Conservation (phyloP, 176 grass and related monocot genomes). For the Musa itinerans region DNA sequence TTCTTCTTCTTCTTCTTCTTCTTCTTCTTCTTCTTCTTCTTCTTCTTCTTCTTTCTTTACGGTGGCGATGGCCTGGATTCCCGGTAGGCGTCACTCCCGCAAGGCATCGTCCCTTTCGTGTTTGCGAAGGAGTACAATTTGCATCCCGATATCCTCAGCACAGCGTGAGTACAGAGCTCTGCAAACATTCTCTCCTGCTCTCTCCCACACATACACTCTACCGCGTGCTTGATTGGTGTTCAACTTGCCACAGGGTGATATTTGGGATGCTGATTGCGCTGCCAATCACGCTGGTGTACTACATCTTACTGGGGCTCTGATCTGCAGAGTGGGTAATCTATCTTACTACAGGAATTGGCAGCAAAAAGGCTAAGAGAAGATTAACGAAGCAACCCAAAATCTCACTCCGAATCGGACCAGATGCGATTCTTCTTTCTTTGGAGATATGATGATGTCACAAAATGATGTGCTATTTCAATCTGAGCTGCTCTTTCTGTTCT, state of each 20-base stretch:
- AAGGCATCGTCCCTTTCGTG: conserved; percentile 14
- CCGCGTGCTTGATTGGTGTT: not conserved
- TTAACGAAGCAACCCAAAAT: not conserved
- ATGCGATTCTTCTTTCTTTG: too few relatives aligned
- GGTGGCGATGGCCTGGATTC: not conserved
- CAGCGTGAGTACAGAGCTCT: not conserved
- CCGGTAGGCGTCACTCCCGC: conserved; percentile 1
- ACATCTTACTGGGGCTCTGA: conserved; percentile 5
- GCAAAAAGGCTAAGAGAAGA: not conserved
- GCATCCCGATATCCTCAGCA: conserved; percentile 15
- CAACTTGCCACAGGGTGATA: not conserved
- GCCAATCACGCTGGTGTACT: not conserved
- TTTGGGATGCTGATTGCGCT: conserved; percentile 7
- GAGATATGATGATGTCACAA: too few relatives aligned
- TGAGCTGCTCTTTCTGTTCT: not conserved
- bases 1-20: not conserved
- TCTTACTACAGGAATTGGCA: not conserved
- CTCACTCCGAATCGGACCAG: not conserved
- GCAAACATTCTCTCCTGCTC: not conserved
- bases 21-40: not conserved
- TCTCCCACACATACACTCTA: too few relatives aligned
- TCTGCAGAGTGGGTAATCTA: not conserved
- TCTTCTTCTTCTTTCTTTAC: not conserved
- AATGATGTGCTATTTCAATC: not conserved
- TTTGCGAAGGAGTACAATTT: conserved; percentile 12